Evolutionary conservation across 1,284 basidiomycete genomes (phyloP), one percentile per base, ranked within the genome.

Genomic region (Fomitopsis betulina): DNA sequence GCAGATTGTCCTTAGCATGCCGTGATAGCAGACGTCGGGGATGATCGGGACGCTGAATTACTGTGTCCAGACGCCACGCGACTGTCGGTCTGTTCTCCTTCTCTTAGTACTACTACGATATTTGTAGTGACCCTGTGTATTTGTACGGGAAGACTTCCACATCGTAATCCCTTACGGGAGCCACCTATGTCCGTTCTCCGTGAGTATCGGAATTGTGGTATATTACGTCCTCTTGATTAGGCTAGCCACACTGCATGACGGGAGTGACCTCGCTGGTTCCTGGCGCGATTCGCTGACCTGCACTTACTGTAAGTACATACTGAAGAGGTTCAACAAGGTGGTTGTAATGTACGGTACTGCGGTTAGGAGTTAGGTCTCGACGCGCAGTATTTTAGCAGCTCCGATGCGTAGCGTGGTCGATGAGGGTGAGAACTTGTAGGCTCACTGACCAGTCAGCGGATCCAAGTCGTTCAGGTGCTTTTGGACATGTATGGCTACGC

Each of bases 1-100:
- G 27, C 60, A 85, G 83, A 81, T 83, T 57, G 73, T 82, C 27
- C 71, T 85, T 38, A 80, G 77, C 60, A 77, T 83, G 21, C 83
- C 83, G 43, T 83, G 68, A 79, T 27, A 19, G 40, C 40, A 33
- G 42, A 21, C 39, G 15, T 42, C 23, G 25, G 17, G 45, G 27
- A 30, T 30, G 27, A 30, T 5, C 8, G 27, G 35, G 33, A 51
- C 19, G 47, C 32, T 27, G 8, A 27, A 39, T 13, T 47, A 37
- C n/a, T 42, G 10, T 23, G 49, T 43, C n/a, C 43, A 21, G 13
- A 30, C n/a, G 25, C 3, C 25, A 47, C 7, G 12, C 25, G 19
- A 15, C 17, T 47, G 45, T 47, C 45, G 23, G 30, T 25, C 13
- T n/a, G 25, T 47, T n/a, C 45, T 47, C 35, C 13, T 37, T 37